Evolutionary conservation across 1,139 yeast species (phyloP), one percentile per base, ranked within the genome.

Genomic region (Yamadazyma spencermartinsiae): DNA sequence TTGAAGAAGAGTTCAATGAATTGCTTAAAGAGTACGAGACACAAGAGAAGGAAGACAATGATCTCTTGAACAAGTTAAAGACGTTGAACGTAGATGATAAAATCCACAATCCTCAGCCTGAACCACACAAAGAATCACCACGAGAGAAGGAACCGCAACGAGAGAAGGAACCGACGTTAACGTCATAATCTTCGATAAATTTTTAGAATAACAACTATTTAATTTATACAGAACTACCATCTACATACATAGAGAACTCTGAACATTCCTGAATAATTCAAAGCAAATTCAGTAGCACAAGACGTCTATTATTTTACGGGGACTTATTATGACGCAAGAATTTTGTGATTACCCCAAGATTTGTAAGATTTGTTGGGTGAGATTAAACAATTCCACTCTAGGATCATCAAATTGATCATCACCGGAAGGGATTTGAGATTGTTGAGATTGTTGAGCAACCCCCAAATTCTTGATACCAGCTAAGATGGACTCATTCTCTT

Each of bases 361-460:
- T 56, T 72, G 78, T 55, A 84, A 70, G 40, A 85, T 84, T 66
- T 85, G 94, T 58, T 82, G 88, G n/a, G 90, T 82, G 55, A 85
- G 74, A 55, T 82, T 83, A 56, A 80, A 82, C 51, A 84, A 73
- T 60, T 85, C 92, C 52, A 71, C 80, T 65, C 76, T 81, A 49
- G 86, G 84, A 60, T 77, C 86, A 46, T 80, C 85, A 41, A 56
- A 65, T 47, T 71, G 74, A 36, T 69, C 71, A 42, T 62, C 67
- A 36, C 49, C 50, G 24, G 39, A 40, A 15, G 46, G 27, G 7
- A 42, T 33, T 40, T 52, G 55, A 26, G 51, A 48, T 35, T 51
- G 52, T 47, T 62, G 66, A 23, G 59, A 46, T 51, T 68, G 76
- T 53, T 68, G 74, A 19, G 65, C 54, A 31, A 65, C 68, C 45